Base-by-base conservation (phyloP, 768 basidiomycete species). In the Lentinus tigrinus region DNA sequence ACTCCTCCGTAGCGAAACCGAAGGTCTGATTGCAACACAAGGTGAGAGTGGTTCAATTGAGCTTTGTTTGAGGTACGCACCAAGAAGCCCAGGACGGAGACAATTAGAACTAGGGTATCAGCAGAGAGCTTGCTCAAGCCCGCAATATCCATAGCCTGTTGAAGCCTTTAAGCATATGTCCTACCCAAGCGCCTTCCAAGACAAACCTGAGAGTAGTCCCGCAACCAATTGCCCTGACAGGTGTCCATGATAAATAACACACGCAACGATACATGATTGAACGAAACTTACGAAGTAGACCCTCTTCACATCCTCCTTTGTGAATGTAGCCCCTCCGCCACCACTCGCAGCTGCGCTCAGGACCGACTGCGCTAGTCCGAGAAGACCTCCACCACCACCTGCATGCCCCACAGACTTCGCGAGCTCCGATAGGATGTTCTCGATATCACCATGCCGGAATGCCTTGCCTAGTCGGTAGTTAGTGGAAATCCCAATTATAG, bases 361-460 rank as follows among this genome's bases (percentile, higher is more conserved):
- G 26, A 85, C 65, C 5, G 77, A 77, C 9, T 75, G 72, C 0
- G 84, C 82, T 54, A 85, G 74, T 4, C 78, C 77, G 19, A 88
- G 66, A 54, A 87, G 72, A 37, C 83, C 77, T 14, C 65, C 64
- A 27, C 78, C 78, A 13, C 73, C 74, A 13, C 75, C 75, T 26
- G 71, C 73, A 54, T 75, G 73, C 16, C 82, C 82, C 10, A 77
- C 81, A 38, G 77, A 75, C 67, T 88, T 88, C 51, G 78, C 78
- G 6, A 87, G 72, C n/a, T 76, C 78, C 36, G 80, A 78, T 26
- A 89, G 78, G 60, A 87, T 78, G 65, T 83, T 82, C 73, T 89
- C 88, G 48, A 89, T 89, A 66, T 91, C 89, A 14, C 88, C 87
- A 75, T 89, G 88, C 50, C 87, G 77, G 71, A 85, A 91, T 0